Percentiles rank a stretch among this genome's conserved stretches.
These are phyloP conservation scores for Tuber aestivum DNA, from an alignment of 495 filamentous ascomycete genomes.

Conservation along the genomic window DNA sequence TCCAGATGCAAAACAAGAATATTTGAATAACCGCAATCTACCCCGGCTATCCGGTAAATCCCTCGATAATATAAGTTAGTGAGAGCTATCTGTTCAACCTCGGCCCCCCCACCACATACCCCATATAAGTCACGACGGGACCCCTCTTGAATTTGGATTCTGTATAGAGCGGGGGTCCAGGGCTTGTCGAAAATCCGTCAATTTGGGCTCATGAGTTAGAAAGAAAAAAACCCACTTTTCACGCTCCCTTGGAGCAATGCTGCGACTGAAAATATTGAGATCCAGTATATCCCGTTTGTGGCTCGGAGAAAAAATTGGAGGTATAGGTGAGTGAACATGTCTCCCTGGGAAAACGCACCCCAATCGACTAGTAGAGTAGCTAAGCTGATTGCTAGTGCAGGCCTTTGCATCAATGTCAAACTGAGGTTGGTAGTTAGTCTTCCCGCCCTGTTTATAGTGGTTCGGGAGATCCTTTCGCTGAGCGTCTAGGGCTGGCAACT, in stretches of 20 bases:
- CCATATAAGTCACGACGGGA: neutral
- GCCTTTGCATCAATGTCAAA: neutral
- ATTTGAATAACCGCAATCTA: neutral
- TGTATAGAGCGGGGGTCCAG: neutral
- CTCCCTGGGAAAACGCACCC: neutral
- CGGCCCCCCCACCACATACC: neutral
- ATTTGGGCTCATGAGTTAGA: neutral
- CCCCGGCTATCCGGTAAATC: neutral
- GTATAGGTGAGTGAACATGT: neutral
- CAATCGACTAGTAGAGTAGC: neutral
- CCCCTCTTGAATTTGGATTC: neutral
- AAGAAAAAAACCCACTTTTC: neutral
- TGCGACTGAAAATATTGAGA: neutral
- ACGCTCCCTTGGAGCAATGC: neutral
- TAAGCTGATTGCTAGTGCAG: neutral
- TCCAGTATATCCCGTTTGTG: neutral
- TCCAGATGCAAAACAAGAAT: neutral
- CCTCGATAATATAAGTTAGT: neutral
- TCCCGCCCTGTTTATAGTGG: neutral
- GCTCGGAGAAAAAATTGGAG: neutral
- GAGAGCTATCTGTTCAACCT: neutral
- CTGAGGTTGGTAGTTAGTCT: neutral
- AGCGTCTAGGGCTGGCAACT: no score
- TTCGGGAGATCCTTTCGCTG: no score
- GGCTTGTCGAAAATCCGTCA: neutral